Percentiles rank a stretch among this genome's conserved stretches.
Evolutionary conservation across 2,329 filamentous ascomycete species (phyloP).

Genomic region (Gremmenia infestans): DNA sequence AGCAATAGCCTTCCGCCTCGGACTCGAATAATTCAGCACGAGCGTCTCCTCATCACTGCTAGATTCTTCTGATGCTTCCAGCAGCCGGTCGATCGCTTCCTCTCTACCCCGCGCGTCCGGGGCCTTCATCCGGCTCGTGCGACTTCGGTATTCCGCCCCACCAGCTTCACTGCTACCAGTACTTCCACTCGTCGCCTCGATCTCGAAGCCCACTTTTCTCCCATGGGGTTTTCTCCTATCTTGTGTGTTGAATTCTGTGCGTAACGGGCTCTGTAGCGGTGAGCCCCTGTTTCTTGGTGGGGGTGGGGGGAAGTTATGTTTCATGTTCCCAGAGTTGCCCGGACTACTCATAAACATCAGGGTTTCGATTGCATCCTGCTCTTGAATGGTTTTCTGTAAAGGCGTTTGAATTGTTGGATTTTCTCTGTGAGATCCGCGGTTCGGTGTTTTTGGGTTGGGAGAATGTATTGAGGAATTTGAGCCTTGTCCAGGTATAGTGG

Average conservation of each 20-base stretch:
- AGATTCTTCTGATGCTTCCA: constrained; percentile 31
- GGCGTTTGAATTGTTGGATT: constrained; percentile 49
- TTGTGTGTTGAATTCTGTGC: constrained; percentile 26
- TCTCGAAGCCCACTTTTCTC: constrained; percentile 26
- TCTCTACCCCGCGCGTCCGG: constrained; percentile 14
- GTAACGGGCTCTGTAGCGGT: constrained; percentile 30
- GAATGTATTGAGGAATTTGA: constrained; percentile 22
- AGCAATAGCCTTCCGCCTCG: constrained; percentile 16
- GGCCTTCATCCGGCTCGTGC: not conserved
- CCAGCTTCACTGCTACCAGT: constrained; percentile 20
- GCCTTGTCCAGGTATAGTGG: constrained; percentile 23
- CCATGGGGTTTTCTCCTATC: constrained; percentile 12
- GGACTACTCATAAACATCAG: constrained; percentile 78
- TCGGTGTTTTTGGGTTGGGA: constrained; percentile 26
- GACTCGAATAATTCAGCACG: constrained; percentile 24
- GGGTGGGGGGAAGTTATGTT: constrained; percentile 51
- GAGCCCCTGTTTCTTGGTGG: constrained; percentile 32
- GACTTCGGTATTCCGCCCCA: constrained; percentile 16
- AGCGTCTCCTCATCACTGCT: constrained; percentile 33
- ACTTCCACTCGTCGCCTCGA: constrained; percentile 14
- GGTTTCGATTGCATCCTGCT: constrained; percentile 78
- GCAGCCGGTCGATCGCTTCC: constrained; percentile 29
- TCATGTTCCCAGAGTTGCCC: constrained; percentile 62
- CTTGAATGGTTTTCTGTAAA: constrained; percentile 61
- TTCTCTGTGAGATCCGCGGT: constrained; percentile 17